These are phyloP conservation scores for Salix purpurea DNA, from an alignment of 345 rosid genomes.

Conservation along the genomic window DNA sequence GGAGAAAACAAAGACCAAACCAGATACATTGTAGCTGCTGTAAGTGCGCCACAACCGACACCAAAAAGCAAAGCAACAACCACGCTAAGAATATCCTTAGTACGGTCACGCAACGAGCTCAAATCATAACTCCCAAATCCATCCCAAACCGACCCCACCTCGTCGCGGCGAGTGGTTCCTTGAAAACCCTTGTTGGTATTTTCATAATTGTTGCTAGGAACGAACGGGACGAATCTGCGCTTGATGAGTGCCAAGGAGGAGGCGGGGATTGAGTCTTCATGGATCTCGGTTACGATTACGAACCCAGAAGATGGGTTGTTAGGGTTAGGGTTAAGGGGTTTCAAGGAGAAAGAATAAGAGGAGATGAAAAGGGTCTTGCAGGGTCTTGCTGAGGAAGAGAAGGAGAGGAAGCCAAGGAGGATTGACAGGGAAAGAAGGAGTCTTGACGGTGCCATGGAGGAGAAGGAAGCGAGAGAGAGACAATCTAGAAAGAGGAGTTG, in stretches of 20 bases:
- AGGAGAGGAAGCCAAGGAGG: slow-evolving; percentile 1
- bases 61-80: slow-evolving; percentile 82
- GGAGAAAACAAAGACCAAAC: slow-evolving; percentile 68
- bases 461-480: too few species aligned
- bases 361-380: slow-evolving; percentile 50
- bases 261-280: slow-evolving; percentile 32
- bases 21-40: slow-evolving; percentile 84
- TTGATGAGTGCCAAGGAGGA: slow-evolving; percentile 18
- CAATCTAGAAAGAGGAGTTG: not conserved
- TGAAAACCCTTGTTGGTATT: not conserved
- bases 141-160: not conserved
- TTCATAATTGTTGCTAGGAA: not conserved
- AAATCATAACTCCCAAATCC: slow-evolving; percentile 32
- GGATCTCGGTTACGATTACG: slow-evolving; percentile 58
- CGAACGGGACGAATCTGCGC: slow-evolving; percentile 27
- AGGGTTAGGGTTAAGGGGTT: slow-evolving; percentile 40
- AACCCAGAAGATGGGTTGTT: slow-evolving; percentile 40
- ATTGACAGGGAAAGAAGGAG: slow-evolving; percentile 10
- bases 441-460: slow-evolving; percentile 6
- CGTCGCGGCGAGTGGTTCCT: not conserved
- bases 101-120: slow-evolving; percentile 65
- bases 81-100: slow-evolving; percentile 82
- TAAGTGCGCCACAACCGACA: slow-evolving; percentile 91
- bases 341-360: slow-evolving; percentile 64
- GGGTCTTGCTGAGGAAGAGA: slow-evolving; percentile 32